phyloP scores from a whole-genome alignment of 257 asterid species.

The Solanum pennellii region DNA sequence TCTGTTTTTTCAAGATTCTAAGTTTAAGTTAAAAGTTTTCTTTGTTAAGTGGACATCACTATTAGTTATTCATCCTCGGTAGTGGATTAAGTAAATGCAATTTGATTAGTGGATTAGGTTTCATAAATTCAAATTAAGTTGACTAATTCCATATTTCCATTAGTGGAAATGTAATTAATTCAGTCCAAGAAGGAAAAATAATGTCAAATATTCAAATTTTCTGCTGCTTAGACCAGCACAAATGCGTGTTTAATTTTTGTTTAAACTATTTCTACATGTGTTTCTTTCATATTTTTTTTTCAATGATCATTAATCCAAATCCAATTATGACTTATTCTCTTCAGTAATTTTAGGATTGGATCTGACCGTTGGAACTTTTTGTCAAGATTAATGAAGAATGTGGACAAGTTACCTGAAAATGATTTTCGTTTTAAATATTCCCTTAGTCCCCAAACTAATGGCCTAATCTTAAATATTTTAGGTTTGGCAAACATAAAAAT shows the following conservation, averaged over 20 bases:
- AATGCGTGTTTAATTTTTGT: not conserved
- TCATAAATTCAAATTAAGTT: not conserved
- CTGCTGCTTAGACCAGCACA: not conserved
- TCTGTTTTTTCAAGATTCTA: not conserved
- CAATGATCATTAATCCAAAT: not conserved
- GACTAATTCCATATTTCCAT: not conserved
- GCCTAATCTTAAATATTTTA: not conserved
- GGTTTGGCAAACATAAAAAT: no score
- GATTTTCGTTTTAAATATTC: not conserved
- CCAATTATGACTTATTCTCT: not conserved
- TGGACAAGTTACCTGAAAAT: not conserved
- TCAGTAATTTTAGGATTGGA: not conserved
- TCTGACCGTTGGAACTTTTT: not conserved
- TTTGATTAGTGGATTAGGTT: not conserved
- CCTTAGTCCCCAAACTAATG: no score
- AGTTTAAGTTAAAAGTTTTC: not conserved
- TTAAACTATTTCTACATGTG: not conserved
- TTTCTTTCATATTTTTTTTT: not conserved
- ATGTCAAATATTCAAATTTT: not conserved
- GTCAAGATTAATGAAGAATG: not conserved
- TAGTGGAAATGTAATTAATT: not conserved
- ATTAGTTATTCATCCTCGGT: not conserved
- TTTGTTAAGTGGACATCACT: not conserved
- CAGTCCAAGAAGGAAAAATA: not conserved
- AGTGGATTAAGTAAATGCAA: not conserved